Conservation (phyloP, 2,329 filamentous ascomycete species). For the Ascochyta clinopodiicola region DNA sequence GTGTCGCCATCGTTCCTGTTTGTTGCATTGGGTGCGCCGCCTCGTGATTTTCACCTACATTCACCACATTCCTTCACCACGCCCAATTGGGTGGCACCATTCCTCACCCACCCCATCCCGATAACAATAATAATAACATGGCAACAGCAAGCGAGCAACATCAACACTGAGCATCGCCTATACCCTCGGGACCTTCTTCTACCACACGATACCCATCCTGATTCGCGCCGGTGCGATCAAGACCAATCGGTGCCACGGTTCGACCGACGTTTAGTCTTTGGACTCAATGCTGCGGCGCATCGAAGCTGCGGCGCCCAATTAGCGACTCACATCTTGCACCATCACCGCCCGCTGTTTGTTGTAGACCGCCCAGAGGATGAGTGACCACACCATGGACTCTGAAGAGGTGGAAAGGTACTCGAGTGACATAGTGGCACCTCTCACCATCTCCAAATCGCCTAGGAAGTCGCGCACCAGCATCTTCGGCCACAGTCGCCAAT, state of each 20-base stretch:
- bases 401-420: slow-evolving; percentile 42
- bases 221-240: neutral
- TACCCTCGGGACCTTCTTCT: slow-evolving; percentile 7
- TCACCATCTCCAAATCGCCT: slow-evolving; percentile 48
- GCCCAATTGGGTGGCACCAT: slow-evolving; percentile 30
- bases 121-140: slow-evolving; percentile 42
- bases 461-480: slow-evolving; percentile 32
- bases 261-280: slow-evolving; percentile 19
- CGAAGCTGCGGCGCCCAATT: slow-evolving; percentile 35
- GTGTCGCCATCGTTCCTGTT: slow-evolving; percentile 9
- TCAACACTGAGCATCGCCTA: slow-evolving; percentile 6
- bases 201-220: neutral
- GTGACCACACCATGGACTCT: slow-evolving; percentile 34
- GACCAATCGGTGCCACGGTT: slow-evolving; percentile 10
- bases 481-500: slow-evolving; percentile 38
- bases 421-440: slow-evolving; percentile 45
- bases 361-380: slow-evolving; percentile 30
- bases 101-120: slow-evolving; percentile 31
- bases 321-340: slow-evolving; percentile 25
- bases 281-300: slow-evolving; percentile 39
- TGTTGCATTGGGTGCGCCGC: slow-evolving; percentile 34
- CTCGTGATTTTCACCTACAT: slow-evolving; percentile 35
- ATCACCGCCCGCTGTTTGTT: slow-evolving; percentile 7
- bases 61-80: slow-evolving; percentile 37
- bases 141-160: slow-evolving; percentile 26